phyloP scores from a whole-genome alignment of 2,329 filamentous ascomycete genomes.

The Colletotrichum lindemuthianum region DNA sequence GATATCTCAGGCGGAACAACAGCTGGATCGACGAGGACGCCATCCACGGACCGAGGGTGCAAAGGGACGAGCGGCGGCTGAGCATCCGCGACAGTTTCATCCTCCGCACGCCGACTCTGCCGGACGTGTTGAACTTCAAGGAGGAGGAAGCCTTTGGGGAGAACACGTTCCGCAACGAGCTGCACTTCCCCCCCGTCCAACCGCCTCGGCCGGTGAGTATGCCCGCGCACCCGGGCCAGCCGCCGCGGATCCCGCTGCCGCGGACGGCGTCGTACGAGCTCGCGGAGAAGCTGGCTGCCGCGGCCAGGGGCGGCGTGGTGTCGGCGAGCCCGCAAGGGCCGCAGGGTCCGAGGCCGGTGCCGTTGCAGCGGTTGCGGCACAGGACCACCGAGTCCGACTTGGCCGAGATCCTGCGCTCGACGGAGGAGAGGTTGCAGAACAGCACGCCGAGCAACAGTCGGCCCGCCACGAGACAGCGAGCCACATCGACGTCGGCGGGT shows the following conservation, averaged over 20 bases:
- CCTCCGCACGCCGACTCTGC: conserved; percentile 49
- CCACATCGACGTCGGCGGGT: conserved; percentile 39
- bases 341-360: conserved; percentile 33
- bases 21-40: conserved; percentile 63
- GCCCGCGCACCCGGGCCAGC: conserved; percentile 6
- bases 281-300: conserved; percentile 35
- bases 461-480: conserved; percentile 42
- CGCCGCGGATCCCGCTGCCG: conserved; percentile 27
- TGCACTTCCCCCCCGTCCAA: conserved; percentile 22
- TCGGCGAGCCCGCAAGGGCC: conserved; percentile 31
- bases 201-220: conserved; percentile 29
- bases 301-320: conserved; percentile 33
- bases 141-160: conserved; percentile 39
- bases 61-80: conserved; percentile 43
- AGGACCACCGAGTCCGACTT: conserved; percentile 59
- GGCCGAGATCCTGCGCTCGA: conserved; percentile 61
- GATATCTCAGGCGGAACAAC: conserved; percentile 19
- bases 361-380: conserved; percentile 38
- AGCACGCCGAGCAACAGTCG: conserved; percentile 46
- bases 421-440: conserved; percentile 60
- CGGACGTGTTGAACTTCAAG: conserved; percentile 41
- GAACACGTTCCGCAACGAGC: conserved; percentile 24
- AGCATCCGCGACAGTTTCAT: conserved; percentile 44
- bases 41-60: conserved; percentile 58
- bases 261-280: conserved; percentile 35